Conservation (phyloP, 2,329 filamentous ascomycete species). For the Raffaelea albimanens region DNA sequence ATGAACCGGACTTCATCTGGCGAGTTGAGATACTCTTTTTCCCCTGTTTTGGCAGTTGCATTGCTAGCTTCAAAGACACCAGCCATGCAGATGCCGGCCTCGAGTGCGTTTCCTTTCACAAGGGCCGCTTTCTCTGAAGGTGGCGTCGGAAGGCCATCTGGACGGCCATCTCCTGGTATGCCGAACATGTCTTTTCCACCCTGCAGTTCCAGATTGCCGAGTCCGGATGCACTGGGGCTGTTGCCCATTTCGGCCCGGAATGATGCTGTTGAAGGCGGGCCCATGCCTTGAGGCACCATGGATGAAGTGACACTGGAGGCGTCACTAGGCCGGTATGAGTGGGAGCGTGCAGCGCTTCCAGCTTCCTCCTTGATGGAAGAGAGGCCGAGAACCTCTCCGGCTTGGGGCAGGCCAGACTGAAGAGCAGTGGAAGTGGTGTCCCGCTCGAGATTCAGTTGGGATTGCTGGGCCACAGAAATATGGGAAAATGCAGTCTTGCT, state of each 20-base stretch:
- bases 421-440: no score
- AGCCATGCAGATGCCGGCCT: neutral
- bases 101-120: neutral
- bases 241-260: conserved; percentile 11
- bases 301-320: conserved; percentile 29
- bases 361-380: conserved; percentile 16
- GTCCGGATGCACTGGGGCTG: conserved; percentile 14
- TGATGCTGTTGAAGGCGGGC: conserved; percentile 20
- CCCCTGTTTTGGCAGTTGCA: conserved; percentile 15
- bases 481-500: no score
- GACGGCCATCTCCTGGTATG: neutral
- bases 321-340: conserved; percentile 24
- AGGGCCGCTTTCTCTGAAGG: conserved; percentile 25
- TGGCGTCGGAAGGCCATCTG: conserved; percentile 23
- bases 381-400: conserved; percentile 3
- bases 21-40: conserved; percentile 57
- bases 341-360: conserved; percentile 14
- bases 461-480: no score
- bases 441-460: no score
- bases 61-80: neutral
- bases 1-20: conserved; percentile 79
- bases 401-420: neutral
- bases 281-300: conserved; percentile 23
- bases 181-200: neutral
- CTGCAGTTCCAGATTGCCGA: neutral